These are phyloP conservation scores for Flaveria bidentis DNA, from an alignment of 129 eudicot genomes.

Conservation along the genomic window DNA sequence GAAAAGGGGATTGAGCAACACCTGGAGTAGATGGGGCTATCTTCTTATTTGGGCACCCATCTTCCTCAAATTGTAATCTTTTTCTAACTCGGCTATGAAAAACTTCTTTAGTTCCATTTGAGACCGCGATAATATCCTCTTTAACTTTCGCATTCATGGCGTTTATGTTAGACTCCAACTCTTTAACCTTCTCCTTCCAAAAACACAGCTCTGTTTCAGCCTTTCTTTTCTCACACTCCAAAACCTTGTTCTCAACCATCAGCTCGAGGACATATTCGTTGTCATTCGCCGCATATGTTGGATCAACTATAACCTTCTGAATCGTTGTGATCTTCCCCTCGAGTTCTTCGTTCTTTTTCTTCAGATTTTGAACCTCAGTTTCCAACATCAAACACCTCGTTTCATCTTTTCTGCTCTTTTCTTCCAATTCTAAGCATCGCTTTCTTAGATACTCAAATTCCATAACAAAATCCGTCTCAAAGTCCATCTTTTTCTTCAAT, in stretches of 20 bases:
- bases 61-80: constrained; percentile 39
- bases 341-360: constrained; percentile 44
- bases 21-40: constrained; percentile 65
- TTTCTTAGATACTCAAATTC: constrained; percentile 29
- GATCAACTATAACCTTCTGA: constrained; percentile 22
- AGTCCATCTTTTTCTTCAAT: constrained; percentile 12
- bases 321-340: constrained; percentile 25
- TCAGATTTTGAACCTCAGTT: constrained; percentile 40
- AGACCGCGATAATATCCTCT: background rate
- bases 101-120: background rate
- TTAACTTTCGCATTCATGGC: background rate
- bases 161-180: constrained; percentile 25
- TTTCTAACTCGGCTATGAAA: constrained; percentile 34
- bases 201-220: constrained; percentile 46
- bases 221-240: constrained; percentile 60
- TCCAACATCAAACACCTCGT: constrained; percentile 40
- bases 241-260: constrained; percentile 53
- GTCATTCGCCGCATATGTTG: constrained; percentile 24
- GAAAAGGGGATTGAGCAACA: constrained; percentile 35
- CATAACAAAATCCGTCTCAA: constrained; percentile 24
- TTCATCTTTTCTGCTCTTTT: constrained; percentile 35
- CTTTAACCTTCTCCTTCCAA: constrained; percentile 47
- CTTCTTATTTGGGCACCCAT: constrained; percentile 36
- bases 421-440: constrained; percentile 37
- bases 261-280: constrained; percentile 32